Evolutionary conservation across 345 rosid species (phyloP).

Genomic region (Cardamine resedifolia): DNA sequence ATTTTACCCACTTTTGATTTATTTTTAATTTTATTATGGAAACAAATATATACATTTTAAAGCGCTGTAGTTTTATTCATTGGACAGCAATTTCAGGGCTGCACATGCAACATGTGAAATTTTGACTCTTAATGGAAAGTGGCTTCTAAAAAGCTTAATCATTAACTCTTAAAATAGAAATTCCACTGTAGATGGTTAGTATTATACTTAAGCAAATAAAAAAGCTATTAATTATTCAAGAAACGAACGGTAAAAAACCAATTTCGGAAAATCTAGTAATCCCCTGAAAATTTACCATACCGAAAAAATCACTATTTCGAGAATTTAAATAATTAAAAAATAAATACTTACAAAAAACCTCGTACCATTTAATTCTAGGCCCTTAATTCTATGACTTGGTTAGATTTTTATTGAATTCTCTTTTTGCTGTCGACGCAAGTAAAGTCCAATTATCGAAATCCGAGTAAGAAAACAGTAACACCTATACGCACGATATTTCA

Average conservation of each 20-base stretch:
- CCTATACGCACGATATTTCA: not conserved
- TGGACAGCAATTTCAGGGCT: slow-evolving; percentile 40
- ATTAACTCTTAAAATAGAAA: slow-evolving; percentile 27
- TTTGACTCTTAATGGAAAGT: slow-evolving; percentile 37
- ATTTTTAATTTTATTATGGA: not conserved
- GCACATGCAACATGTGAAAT: slow-evolving; percentile 42
- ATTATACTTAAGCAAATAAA: not conserved
- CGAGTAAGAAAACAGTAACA: not conserved
- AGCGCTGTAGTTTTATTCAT: slow-evolving; percentile 10
- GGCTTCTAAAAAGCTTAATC: slow-evolving; percentile 18
- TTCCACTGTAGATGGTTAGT: slow-evolving; percentile 11
- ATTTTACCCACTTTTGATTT: slow-evolving; percentile 17
- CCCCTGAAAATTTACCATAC: not conserved
- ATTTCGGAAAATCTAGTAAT: not conserved
- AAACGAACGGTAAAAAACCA: not conserved
- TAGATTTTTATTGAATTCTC: slow-evolving; percentile 19
- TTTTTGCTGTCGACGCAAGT: slow-evolving; percentile 23
- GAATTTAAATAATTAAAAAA: not conserved
- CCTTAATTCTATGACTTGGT: slow-evolving; percentile 28
- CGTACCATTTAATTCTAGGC: slow-evolving; percentile 42
- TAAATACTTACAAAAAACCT: slow-evolving; percentile 25
- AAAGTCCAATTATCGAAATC: not conserved
- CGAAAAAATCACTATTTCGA: not conserved
- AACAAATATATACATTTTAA: not conserved
- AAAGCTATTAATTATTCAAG: slow-evolving; percentile 2